Evolutionary conservation across 2,329 filamentous ascomycete genomes (phyloP), one percentile per base, ranked within the genome.

Genomic region (Colletotrichum sp.): DNA sequence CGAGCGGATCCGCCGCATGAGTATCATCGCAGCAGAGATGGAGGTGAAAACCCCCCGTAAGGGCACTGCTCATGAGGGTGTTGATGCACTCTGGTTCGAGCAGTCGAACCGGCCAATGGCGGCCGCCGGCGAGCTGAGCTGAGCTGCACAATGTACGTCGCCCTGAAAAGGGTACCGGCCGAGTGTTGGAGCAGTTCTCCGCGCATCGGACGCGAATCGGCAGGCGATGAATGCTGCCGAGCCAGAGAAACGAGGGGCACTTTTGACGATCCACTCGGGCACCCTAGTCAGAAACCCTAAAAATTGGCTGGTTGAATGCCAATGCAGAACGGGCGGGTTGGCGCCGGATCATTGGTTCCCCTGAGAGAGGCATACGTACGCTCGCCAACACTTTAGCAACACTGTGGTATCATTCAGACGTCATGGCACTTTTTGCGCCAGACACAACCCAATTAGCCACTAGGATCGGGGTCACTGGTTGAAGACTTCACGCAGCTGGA

Each of bases 1-100:
- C 69, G 89, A 98, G 79, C 92, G 95, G 59, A 88, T 99, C 69
- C 89, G 96, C 69, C 92, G 94, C 63, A 93, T 98, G 81, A 95
- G 94, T 79, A 91, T 98, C 76, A 84, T 93, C 6, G 91, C 93
- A 32, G 94, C 95, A 0, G 94, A 95, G 9, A 87, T 98, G 32
- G 95, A 98, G 78, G 89, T 96, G 30, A 90, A 88, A 78, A 84
- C 82, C 3, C 26, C 62, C 13, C 70, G 70, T 21, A 78, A 78
- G 71, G 67, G 66, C 24, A 71, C 49, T 34, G 34, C 34, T 15
- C 63, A 73, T 26, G 34, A 60, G 6, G 39, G 59, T 66, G 32
- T 82, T 16, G 81, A 85, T 13, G 85, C 85, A 36, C 77, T 80
- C 52, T 86, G 84, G 84, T 84, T 80, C 63, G 83, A 84, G 9